These are phyloP conservation scores for Maudiozyma serrabonitensis DNA, from an alignment of 805 yeast species.

Conservation along the genomic window DNA sequence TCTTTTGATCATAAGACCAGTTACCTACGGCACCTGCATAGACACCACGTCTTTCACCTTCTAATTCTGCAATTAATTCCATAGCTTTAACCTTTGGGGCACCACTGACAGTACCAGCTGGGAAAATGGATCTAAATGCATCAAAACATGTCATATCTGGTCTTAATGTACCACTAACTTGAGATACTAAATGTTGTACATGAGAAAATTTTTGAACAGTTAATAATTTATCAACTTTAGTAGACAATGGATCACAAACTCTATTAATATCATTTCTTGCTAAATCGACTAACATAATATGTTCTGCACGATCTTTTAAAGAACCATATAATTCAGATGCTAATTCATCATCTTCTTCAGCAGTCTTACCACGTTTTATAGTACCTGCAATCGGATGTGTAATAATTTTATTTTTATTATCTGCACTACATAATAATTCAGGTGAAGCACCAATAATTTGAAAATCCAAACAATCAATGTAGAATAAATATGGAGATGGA, in stretches of 20 bases:
- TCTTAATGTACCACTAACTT: constrained; percentile 86
- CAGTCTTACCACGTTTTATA: constrained; percentile 77
- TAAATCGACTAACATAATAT: constrained; percentile 95
- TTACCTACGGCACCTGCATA: constrained; percentile 99
- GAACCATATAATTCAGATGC: constrained; percentile 68
- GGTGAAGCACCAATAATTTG: constrained; percentile 98
- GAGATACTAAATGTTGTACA: constrained; percentile 92
- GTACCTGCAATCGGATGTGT: constrained; percentile 99
- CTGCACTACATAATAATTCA: constrained; percentile 80
- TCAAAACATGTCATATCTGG: constrained; percentile 82
- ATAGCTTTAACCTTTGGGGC: constrained; percentile 97
- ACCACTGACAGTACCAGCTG: constrained; percentile 98
- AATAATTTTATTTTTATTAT: constrained; percentile 57
- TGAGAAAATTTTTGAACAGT: constrained; percentile 91
- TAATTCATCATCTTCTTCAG: constrained; percentile 81
- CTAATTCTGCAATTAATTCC: constrained; percentile 86
- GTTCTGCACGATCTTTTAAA: constrained; percentile 92
- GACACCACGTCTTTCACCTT: constrained; percentile 86
- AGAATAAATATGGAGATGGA: constrained; percentile 95
- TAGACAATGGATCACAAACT: constrained; percentile 79
- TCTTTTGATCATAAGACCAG: constrained; percentile 91
- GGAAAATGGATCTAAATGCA: constrained; percentile 95
- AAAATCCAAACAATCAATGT: constrained; percentile 85
- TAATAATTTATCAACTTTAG: constrained; percentile 78
- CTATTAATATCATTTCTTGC: constrained; percentile 95